A percentile compares a stretch with the other conserved stretches of the same genome.
These are phyloP conservation scores for Globisporangium solare DNA, from an alignment of 352 stramenopile species.

Conservation along the genomic window DNA sequence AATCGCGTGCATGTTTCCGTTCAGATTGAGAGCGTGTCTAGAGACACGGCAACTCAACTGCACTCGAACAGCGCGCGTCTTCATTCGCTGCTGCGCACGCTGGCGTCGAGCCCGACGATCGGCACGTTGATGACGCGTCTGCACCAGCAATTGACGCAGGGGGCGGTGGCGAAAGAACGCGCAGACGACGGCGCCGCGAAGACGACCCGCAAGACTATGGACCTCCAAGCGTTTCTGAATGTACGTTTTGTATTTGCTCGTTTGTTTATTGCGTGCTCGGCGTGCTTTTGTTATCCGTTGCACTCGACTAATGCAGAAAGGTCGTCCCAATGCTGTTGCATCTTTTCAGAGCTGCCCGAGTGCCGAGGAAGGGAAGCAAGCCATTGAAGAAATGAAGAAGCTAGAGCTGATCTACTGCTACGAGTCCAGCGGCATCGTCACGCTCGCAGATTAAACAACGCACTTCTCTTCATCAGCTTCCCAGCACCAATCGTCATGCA, in stretches of 20 bases:
- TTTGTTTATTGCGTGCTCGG: not conserved
- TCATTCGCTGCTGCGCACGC: slow-evolving; percentile 58
- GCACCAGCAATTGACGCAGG: slow-evolving; percentile 59
- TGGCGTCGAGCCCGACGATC: slow-evolving; percentile 50
- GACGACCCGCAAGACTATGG: slow-evolving; percentile 51
- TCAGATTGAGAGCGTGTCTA: slow-evolving; percentile 43
- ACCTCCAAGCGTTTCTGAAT: slow-evolving; percentile 59
- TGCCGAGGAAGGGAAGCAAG: slow-evolving; percentile 58
- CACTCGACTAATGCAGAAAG: slow-evolving; percentile 15
- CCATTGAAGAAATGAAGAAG: slow-evolving; percentile 77
- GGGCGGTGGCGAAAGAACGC: slow-evolving; percentile 17
- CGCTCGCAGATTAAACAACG: slow-evolving; percentile 44
- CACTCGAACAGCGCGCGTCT: slow-evolving; percentile 46
- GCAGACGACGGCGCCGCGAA: slow-evolving; percentile 8
- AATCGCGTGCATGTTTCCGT: not conserved
- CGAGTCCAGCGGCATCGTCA: slow-evolving; percentile 71
- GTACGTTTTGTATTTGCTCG: slow-evolving; percentile 24
- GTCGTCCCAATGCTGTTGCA: slow-evolving; percentile 4
- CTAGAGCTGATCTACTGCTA: slow-evolving; percentile 80
- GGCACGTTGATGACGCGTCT: slow-evolving; percentile 73
- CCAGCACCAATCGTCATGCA: not conserved
- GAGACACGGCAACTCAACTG: slow-evolving; percentile 54
- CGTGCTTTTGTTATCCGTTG: slow-evolving; percentile 14
- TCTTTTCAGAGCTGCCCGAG: slow-evolving; percentile 60
- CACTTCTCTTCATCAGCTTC: not conserved